phyloP scores from a whole-genome alignment of 352 stramenopile species.

The Lagenidium giganteum region DNA sequence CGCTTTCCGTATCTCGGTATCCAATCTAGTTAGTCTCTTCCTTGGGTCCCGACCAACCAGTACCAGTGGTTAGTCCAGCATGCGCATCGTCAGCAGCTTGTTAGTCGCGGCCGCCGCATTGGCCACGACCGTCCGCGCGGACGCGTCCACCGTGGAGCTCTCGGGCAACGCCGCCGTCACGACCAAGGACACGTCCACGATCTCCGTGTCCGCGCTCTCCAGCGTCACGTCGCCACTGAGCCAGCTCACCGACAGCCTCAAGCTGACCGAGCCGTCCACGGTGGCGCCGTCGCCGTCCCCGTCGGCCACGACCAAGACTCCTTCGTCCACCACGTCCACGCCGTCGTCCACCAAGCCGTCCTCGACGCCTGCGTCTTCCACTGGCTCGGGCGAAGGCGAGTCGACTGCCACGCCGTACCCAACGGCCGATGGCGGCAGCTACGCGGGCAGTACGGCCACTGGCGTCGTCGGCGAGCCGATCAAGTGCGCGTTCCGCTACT shows the following conservation, averaged over 20 bases:
- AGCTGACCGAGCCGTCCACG: no score
- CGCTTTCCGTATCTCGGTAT: no score
- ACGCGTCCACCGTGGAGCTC: background rate
- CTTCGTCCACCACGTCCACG: background rate
- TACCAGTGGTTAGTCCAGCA: conserved; percentile 2
- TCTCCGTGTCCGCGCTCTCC: conserved; percentile 8
- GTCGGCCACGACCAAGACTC: background rate
- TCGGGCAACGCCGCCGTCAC: background rate
- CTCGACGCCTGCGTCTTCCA: no score
- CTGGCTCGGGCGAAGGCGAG: no score
- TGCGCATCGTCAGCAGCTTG: conserved; percentile 9
- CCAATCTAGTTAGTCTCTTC: no score
- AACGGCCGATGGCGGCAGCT: conserved; percentile 1
- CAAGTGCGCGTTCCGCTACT: conserved; percentile 24
- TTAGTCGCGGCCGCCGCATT: conserved; percentile 7
- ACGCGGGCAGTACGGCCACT: background rate
- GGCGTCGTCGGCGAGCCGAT: conserved; percentile 6
- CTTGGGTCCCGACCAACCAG: no score
- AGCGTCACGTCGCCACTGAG: conserved; percentile 8
- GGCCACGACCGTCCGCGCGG: conserved; percentile 5
- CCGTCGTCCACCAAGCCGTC: conserved; percentile 1
- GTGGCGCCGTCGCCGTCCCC: background rate
- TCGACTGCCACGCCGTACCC: background rate
- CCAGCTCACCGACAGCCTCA: no score
- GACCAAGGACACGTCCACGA: background rate